Evolutionary conservation across 75 land plant species (phyloP).

Genomic region (Picea glauca): DNA sequence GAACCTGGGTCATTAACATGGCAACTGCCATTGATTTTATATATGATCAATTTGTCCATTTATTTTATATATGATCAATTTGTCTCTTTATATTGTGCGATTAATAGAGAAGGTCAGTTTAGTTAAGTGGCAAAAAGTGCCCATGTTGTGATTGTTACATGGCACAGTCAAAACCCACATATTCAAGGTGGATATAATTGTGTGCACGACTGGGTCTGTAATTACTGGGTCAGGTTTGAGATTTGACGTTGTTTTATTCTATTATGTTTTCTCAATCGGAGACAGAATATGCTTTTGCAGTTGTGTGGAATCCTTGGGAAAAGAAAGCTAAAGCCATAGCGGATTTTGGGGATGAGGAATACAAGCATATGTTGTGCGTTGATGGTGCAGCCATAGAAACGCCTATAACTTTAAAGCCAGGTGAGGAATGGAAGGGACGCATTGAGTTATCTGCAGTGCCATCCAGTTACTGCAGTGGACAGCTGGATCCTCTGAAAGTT

Average conservation of each 20-base stretch:
- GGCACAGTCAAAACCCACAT: neutral
- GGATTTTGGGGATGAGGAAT: slow-evolving; percentile 92
- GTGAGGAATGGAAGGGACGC: slow-evolving; percentile 91
- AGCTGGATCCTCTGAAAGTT: slow-evolving; percentile 14
- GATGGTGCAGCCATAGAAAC: slow-evolving; percentile 79
- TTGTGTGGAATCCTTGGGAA: slow-evolving; percentile 98
- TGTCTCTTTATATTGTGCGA: neutral
- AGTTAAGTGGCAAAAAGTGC: neutral
- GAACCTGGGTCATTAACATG: too few species aligned
- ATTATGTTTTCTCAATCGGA: neutral
- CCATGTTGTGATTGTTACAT: neutral
- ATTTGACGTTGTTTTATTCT: neutral
- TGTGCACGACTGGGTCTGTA: neutral
- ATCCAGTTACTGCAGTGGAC: slow-evolving; percentile 93
- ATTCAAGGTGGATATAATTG: neutral
- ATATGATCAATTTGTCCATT: neutral
- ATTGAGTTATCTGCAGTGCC: slow-evolving; percentile 83
- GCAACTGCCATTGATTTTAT: too few species aligned
- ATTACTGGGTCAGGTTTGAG: neutral
- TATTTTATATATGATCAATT: neutral
- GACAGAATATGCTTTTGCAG: slow-evolving; percentile 21
- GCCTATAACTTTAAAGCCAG: slow-evolving; percentile 76
- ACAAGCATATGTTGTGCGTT: slow-evolving; percentile 82
- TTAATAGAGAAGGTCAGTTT: neutral
- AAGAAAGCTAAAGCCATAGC: slow-evolving; percentile 80